Evolutionary conservation across 345 rosid species (phyloP), one percentile per base, ranked within the genome.

Genomic region (Carallia pectinifolia): DNA sequence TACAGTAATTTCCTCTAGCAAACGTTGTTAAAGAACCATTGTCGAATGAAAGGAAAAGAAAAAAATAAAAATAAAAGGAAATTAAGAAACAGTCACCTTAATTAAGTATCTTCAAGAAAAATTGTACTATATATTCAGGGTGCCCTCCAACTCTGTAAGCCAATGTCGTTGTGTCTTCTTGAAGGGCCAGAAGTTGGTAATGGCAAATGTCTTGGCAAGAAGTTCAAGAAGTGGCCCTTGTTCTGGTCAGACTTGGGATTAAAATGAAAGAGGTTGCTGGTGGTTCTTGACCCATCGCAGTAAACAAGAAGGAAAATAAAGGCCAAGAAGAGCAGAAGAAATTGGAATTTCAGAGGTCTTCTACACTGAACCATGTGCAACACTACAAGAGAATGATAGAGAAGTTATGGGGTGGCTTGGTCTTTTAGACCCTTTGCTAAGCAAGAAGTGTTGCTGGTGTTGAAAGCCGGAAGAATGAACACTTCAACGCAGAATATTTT

Each of bases 121-220:
- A 59, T 6, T 13, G 10, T 38, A 52, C n/a, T 40, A 18, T 17
- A 23, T 12, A 0, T 58, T 81, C 76, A 80, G 37, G 90, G 86
- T 60, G 85, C 87, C 79, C 80, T 83, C 82, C 89, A 83, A 70
- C 76, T 82, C 71, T 88, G 80, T 56, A 85, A 81, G 72, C 97
- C 98, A 81, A 93, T 83, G 68, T 77, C 92, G 67, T 93, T 93
- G 83, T 91, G 97, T 74, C 88, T 91, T 80, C 94, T 81, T 61
- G 98, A 93, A 66, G 98, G 98, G 68, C 88, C 98, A 54, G 98
- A 93, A 68, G 86, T 77, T 56, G 98, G 98, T 59, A 91, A 77
- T 0, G 97, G 98, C 1, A 91, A 80, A 76, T 85, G 90, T 73
- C 85, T 89, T 23, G 97, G 98, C 75, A 93, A 80, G 86, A 78